Percentiles rank a stretch among this genome's conserved stretches.
Evolutionary conservation across 2,329 filamentous ascomycete genomes (phyloP).

Genomic region (Didymella pinodella): DNA sequence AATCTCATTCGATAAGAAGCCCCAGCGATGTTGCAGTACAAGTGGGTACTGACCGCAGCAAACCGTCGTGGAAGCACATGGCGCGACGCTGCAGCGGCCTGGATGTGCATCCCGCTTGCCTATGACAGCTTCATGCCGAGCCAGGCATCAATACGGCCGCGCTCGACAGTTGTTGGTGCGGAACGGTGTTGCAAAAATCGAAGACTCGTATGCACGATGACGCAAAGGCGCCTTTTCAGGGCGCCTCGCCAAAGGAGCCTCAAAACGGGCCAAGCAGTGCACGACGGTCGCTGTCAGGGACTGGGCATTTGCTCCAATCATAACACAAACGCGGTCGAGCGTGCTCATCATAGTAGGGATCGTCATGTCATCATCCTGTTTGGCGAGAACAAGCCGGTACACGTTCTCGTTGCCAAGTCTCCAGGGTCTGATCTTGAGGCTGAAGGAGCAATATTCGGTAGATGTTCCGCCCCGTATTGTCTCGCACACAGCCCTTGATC

Average conservation of each 20-base stretch:
- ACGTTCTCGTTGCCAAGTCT: conserved; percentile 19
- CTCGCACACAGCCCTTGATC: neutral
- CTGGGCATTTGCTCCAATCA: conserved; percentile 10
- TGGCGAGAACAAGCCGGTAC: conserved; percentile 21
- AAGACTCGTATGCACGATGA: conserved; percentile 34
- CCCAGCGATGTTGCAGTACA: conserved; percentile 30
- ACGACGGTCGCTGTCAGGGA: conserved; percentile 11
- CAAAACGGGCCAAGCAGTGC: conserved; percentile 17
- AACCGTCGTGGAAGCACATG: conserved; percentile 11
- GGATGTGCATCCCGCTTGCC: conserved; percentile 23
- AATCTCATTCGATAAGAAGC: conserved; percentile 29
- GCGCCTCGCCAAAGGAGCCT: conserved; percentile 27
- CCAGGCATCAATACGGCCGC: conserved; percentile 39
- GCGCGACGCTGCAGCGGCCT: conserved; percentile 13
- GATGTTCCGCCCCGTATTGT: conserved; percentile 2
- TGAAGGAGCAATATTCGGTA: conserved; percentile 19
- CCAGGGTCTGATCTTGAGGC: conserved; percentile 17
- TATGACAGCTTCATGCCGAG: conserved; percentile 29
- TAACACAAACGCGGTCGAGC: neutral
- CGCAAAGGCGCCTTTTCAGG: conserved; percentile 25
- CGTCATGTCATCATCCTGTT: conserved; percentile 12
- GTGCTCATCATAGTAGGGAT: conserved; percentile 15
- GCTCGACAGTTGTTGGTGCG: conserved; percentile 35
- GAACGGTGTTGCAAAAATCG: conserved; percentile 32
- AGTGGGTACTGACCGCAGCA: conserved; percentile 33